These are phyloP conservation scores for Diaporthe velutina DNA, from an alignment of 2,329 filamentous ascomycete species.

Conservation along the genomic window DNA sequence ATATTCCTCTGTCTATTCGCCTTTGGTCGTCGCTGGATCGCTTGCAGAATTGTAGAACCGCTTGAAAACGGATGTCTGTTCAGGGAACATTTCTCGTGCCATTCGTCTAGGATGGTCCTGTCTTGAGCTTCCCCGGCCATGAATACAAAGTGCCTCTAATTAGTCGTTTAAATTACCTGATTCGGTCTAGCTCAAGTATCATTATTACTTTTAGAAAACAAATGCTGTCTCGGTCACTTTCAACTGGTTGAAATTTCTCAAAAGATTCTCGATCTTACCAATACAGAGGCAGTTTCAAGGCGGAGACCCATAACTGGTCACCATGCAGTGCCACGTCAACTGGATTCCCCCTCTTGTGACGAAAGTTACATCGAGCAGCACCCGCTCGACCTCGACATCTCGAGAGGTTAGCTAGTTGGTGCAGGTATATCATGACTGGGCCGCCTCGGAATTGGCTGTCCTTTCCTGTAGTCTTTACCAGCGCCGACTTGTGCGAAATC, in stretches of 20 bases:
- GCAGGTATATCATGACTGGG: neutral
- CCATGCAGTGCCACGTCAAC: slow-evolving; percentile 9
- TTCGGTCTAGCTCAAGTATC: neutral
- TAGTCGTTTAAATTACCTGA: slow-evolving; percentile 10
- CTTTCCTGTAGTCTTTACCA: neutral
- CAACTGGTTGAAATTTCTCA: neutral
- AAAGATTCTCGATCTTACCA: neutral
- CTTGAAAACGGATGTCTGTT: neutral
- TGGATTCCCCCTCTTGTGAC: neutral
- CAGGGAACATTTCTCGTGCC: slow-evolving; percentile 1
- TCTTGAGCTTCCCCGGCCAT: slow-evolving; percentile 13
- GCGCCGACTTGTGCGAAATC: too few relatives aligned
- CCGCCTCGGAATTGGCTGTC: neutral
- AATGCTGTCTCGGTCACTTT: neutral
- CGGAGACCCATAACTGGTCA: neutral
- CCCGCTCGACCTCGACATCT: neutral
- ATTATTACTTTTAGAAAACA: neutral
- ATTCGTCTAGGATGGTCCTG: neutral
- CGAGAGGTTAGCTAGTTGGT: neutral
- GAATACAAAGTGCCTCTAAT: slow-evolving; percentile 14
- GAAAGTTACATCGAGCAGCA: neutral
- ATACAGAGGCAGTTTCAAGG: neutral
- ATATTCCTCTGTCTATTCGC: neutral
- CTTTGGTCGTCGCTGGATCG: neutral
- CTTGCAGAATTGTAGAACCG: neutral